phyloP scores from a whole-genome alignment of 1,284 basidiomycete genomes.

The Bondarzewia mesenterica region DNA sequence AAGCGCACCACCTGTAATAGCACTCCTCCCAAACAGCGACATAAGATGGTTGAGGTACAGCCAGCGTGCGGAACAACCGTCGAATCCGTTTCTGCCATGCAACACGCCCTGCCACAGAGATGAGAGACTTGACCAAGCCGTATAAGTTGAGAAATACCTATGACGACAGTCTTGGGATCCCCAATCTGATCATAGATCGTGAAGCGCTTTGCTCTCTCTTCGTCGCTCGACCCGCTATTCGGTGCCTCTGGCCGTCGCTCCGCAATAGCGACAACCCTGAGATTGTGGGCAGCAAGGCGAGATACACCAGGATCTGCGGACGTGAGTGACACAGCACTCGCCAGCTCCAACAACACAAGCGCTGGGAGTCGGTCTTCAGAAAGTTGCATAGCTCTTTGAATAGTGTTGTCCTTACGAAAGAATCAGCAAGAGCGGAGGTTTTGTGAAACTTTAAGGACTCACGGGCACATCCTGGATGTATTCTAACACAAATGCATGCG shows the following conservation, averaged over 20 bases:
- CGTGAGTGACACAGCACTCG: slow-evolving; percentile 61
- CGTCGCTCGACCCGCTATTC: slow-evolving; percentile 41
- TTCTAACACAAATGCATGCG: slow-evolving; percentile 41
- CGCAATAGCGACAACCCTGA: slow-evolving; percentile 57
- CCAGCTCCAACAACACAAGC: slow-evolving; percentile 61
- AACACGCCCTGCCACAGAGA: slow-evolving; percentile 8
- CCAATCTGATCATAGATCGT: slow-evolving; percentile 72
- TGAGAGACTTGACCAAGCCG: background rate
- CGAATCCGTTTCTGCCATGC: slow-evolving; percentile 73
- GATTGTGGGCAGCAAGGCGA: slow-evolving; percentile 55
- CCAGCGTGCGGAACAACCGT: slow-evolving; percentile 58
- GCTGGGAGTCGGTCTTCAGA: slow-evolving; percentile 46
- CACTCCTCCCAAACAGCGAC: slow-evolving; percentile 79
- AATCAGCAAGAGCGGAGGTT: background rate
- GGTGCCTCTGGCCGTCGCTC: slow-evolving; percentile 55
- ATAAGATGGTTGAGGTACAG: slow-evolving; percentile 55
- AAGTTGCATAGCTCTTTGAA: slow-evolving; percentile 26
- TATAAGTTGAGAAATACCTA: slow-evolving; percentile 41
- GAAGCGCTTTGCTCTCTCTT: slow-evolving; percentile 57
- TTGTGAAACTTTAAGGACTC: background rate
- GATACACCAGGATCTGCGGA: slow-evolving; percentile 61
- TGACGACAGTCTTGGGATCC: slow-evolving; percentile 58
- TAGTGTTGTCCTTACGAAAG: slow-evolving; percentile 3
- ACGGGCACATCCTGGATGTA: slow-evolving; percentile 13
- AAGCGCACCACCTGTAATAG: slow-evolving; percentile 35